A percentile compares a stretch with the other conserved stretches of the same genome.
phyloP scores from a whole-genome alignment of 208 protist species.

The Leishmania tarentolae region DNA sequence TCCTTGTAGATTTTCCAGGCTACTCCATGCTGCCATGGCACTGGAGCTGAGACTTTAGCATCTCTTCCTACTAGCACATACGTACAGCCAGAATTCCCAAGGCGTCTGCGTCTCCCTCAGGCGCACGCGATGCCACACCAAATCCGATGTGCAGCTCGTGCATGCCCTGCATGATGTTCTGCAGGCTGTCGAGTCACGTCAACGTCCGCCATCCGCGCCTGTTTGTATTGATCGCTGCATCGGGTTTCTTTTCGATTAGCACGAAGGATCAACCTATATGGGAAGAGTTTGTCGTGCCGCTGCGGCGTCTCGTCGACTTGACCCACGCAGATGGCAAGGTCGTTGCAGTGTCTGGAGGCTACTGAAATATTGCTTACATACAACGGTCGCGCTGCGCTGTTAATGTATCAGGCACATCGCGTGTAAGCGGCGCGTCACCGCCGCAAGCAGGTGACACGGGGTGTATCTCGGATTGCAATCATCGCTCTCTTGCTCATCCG shows the following conservation, averaged over 20 bases:
- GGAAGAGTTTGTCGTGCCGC: slow-evolving; percentile 15
- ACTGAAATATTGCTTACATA: background rate
- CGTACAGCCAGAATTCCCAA: background rate
- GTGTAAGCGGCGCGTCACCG: background rate
- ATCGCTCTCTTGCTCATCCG: slow-evolving; percentile 13
- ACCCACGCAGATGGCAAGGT: background rate
- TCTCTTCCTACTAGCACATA: background rate
- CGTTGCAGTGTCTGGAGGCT: background rate
- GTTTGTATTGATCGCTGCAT: background rate
- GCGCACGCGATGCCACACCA: background rate
- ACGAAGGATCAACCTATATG: slow-evolving; percentile 9
- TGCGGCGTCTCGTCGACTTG: slow-evolving; percentile 16
- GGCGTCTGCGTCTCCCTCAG: background rate
- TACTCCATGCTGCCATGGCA: background rate
- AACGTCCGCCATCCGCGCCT: background rate
- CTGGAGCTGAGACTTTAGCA: background rate
- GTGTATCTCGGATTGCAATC: background rate
- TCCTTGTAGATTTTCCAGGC: background rate
- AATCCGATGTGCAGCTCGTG: slow-evolving; percentile 15
- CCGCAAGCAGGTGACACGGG: background rate
- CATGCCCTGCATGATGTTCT: slow-evolving; percentile 13
- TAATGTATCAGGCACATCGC: background rate
- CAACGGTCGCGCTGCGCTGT: slow-evolving; percentile 9
- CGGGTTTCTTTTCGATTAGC: background rate
- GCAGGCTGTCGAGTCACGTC: slow-evolving; percentile 15